These are phyloP conservation scores for Zea mays DNA, from an alignment of 176 grass and related monocot species.

Conservation along the genomic window Zm-B73-REFERENCE-NAM-5.0 NC_050103.1:176584001-176584500, in stretches of 20 bases:
- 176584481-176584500: constrained; percentile 55
- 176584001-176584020: constrained; percentile 98
- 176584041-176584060: constrained; percentile 99
- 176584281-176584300: constrained; percentile 82
- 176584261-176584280: constrained; percentile 97
- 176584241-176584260: constrained; percentile 96
- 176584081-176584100: background rate
- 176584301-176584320: constrained; percentile 63
- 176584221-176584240: constrained; percentile 95
- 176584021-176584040: constrained; percentile 68
- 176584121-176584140: background rate
- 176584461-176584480: constrained; percentile 81
- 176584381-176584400: background rate
- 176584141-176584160: no score
- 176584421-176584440: constrained; percentile 1
- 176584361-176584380: background rate
- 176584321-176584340: constrained; percentile 51
- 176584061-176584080: background rate
- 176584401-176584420: background rate
- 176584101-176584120: background rate
- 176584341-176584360: constrained; percentile 62
- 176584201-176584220: constrained; percentile 98
- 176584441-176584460: constrained; percentile 36
- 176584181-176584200: constrained; percentile 82
- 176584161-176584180: no score